phyloP scores from a whole-genome alignment of 352 stramenopile genomes.

The Phytophthora quininea region DNA sequence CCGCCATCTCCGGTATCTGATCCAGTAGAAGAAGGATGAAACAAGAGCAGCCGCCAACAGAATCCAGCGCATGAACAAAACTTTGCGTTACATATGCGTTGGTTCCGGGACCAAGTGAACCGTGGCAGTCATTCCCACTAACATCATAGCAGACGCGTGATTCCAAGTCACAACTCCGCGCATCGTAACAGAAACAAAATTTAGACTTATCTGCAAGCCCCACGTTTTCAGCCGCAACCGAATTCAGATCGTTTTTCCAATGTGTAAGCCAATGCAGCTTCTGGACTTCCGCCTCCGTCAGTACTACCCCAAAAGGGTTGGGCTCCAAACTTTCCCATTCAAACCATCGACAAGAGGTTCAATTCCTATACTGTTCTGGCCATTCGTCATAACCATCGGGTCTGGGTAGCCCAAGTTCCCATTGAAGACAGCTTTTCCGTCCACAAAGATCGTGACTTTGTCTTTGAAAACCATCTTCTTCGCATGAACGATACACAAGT shows the following conservation, averaged over 20 bases:
- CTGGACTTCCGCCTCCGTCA: conserved; percentile 71
- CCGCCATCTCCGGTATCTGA: conserved; percentile 77
- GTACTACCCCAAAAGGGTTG: conserved; percentile 74
- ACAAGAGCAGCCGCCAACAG: conserved; percentile 68
- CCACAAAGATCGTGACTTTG: conserved; percentile 77
- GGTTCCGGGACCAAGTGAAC: conserved; percentile 71
- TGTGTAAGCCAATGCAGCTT: conserved; percentile 78
- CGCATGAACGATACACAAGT: conserved; percentile 80
- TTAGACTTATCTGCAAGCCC: conserved; percentile 76
- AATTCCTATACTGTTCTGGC: conserved; percentile 76
- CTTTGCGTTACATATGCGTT: conserved; percentile 65
- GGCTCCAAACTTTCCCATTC: conserved; percentile 77
- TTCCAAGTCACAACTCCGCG: conserved; percentile 63
- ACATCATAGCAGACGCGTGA: conserved; percentile 71
- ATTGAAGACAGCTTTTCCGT: conserved; percentile 62
- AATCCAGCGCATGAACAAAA: conserved; percentile 69
- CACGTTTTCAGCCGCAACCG: conserved; percentile 66
- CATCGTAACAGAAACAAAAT: conserved; percentile 83
- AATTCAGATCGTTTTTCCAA: conserved; percentile 73
- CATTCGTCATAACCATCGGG: conserved; percentile 64
- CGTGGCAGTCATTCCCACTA: conserved; percentile 78
- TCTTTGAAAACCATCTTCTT: conserved; percentile 92
- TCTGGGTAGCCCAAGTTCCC: conserved; percentile 81
- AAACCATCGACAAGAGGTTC: conserved; percentile 53
- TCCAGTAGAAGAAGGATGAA: conserved; percentile 79